A percentile compares a stretch with the other conserved stretches of the same genome.
These are phyloP conservation scores for Echinochloa phyllopogon DNA, from an alignment of 176 grass and related monocot species.

Conservation along the genomic window DNA sequence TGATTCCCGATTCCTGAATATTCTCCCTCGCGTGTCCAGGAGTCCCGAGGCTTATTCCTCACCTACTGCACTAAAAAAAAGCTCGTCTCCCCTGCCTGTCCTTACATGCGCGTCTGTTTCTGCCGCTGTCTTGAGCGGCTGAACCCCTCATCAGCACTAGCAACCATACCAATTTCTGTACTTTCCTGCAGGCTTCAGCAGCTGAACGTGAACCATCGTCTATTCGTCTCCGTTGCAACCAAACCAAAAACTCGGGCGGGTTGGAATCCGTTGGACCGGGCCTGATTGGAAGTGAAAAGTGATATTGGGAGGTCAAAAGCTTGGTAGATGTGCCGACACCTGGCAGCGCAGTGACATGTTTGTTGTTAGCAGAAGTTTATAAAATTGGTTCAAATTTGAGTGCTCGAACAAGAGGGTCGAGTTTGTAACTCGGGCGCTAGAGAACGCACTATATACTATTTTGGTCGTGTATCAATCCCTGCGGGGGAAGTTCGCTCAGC, in stretches of 20 bases:
- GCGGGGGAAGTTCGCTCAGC: no score
- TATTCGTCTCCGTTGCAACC: background rate
- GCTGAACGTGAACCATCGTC: background rate
- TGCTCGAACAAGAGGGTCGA: background rate
- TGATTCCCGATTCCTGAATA: background rate
- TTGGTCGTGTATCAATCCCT: background rate
- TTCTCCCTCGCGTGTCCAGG: background rate
- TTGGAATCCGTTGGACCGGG: conserved; percentile 18
- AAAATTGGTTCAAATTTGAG: background rate
- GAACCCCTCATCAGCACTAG: background rate
- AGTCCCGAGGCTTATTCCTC: background rate
- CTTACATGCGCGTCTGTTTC: conserved; percentile 2
- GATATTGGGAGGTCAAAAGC: background rate
- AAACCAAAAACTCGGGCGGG: background rate
- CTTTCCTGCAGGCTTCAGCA: background rate
- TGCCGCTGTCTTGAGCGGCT: conserved; percentile 26
- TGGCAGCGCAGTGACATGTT: background rate
- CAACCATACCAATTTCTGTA: background rate
- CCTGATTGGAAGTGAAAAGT: background rate
- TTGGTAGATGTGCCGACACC: background rate
- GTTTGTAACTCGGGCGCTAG: no score
- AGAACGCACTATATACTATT: background rate
- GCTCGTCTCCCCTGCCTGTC: conserved; percentile 26
- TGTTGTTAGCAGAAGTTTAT: background rate
- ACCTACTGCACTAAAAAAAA: background rate